Base-by-base conservation (phyloP, 768 basidiomycete species). In the Lentinula detonsa region DNA sequence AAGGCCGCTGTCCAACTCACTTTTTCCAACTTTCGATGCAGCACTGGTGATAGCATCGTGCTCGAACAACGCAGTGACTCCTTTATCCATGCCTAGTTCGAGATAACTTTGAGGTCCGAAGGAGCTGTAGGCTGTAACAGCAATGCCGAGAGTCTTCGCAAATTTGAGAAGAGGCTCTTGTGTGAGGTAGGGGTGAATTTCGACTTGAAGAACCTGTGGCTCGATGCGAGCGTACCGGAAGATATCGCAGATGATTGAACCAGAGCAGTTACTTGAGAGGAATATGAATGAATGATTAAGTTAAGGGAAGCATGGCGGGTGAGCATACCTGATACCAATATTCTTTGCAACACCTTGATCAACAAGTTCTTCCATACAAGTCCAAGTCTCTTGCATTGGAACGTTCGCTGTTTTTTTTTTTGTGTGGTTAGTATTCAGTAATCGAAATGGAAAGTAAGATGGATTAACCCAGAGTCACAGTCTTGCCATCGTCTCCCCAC, bases 351-450 rank as follows among this genome's bases (percentile, higher is more conserved):
- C 70, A 7, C 87, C 86, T 46, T 80, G 78, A 64, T 91, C 87
- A 51, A 87, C 86, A 21, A 95, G 81, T 62, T 80, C 77, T 73
- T 96, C 94, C 85, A 96, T 83, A 15, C 83, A 90, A 45, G 72
- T 69, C 91, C 92, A 95, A 16, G 94, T 95, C 76, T 91, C 88
- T 66, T 86, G 84, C 70, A 91, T 81, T 42, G 88, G 86, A 0
- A 83, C 85, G 55, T 86, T 85, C 65, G 83, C 82, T 86, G 64
- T 48, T 49, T 49, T 39, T 0, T 16, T 13, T 15, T 10, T 5
- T 57, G 21, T 28, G 28, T 28, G 28, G 2, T 28, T 28, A 57
- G 16, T 35, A 23, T 39, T 9, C 23, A 21, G 15, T 8, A 2
- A 7, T 7, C n/a, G 11, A 16, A 10, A 28, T 45, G 3, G 34